phyloP scores from a whole-genome alignment of 768 basidiomycete species.

The Termitomyces sp. region DNA sequence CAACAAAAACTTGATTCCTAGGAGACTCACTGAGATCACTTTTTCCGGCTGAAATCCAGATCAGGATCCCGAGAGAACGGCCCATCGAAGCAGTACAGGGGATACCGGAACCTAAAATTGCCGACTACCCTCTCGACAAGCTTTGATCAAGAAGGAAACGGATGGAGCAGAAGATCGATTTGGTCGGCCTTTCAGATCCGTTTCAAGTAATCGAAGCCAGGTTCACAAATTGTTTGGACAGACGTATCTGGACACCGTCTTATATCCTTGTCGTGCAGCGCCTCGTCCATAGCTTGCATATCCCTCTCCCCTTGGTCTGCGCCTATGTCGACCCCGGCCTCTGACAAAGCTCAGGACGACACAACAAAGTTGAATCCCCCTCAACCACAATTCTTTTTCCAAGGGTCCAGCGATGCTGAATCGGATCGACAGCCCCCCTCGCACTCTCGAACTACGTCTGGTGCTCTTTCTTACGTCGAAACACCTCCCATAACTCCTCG shows the following conservation, averaged over 20 bases:
- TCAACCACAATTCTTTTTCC: slow-evolving; percentile 26
- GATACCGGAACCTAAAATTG: slow-evolving; percentile 12
- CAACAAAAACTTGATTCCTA: no score
- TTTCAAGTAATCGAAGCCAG: slow-evolving; percentile 22
- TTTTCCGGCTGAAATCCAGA: slow-evolving; percentile 7
- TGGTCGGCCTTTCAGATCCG: slow-evolving; percentile 19
- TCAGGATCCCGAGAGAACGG: not conserved
- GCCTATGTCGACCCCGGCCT: slow-evolving; percentile 16
- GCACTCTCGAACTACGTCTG: slow-evolving; percentile 33
- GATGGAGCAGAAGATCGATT: slow-evolving; percentile 24
- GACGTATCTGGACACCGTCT: slow-evolving; percentile 21
- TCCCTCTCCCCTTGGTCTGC: slow-evolving; percentile 1
- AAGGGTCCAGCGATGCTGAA: slow-evolving; percentile 27
- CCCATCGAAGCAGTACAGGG: not conserved
- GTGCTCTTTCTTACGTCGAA: slow-evolving; percentile 26
- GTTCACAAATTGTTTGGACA: slow-evolving; percentile 26
- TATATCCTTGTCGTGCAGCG: slow-evolving; percentile 26
- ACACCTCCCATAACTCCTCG: slow-evolving; percentile 42
- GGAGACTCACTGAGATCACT: not conserved
- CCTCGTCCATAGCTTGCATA: slow-evolving; percentile 9
- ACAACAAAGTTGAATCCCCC: slow-evolving; percentile 28
- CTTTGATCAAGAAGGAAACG: slow-evolving; percentile 18
- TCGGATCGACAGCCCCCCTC: slow-evolving; percentile 20
- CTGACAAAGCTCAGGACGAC: slow-evolving; percentile 20
- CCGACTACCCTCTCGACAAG: slow-evolving; percentile 9